Conservation (phyloP, 23 red algal species). For the Gracilaria domingensis region DNA sequence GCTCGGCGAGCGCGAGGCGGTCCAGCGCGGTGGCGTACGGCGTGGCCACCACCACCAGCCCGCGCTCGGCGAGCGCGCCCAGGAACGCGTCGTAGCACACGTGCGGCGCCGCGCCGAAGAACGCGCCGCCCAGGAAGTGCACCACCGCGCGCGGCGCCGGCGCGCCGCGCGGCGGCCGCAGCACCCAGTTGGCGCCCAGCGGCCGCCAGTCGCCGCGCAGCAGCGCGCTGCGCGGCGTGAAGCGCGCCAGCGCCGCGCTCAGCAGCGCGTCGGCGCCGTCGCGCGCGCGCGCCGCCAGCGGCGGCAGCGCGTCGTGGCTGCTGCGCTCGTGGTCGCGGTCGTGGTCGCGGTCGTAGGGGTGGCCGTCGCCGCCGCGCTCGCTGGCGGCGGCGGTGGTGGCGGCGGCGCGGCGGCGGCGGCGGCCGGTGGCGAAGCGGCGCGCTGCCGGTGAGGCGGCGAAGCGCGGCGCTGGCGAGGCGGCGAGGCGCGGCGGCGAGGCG, state of each 20-base stretch:
- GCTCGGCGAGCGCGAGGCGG: slow-evolving; percentile 50
- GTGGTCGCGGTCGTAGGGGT: not conserved
- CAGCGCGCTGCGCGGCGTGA: not conserved
- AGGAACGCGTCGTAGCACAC: slow-evolving; percentile 72
- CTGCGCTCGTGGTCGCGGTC: not conserved
- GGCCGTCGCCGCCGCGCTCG: not conserved
- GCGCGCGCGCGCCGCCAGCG: not conserved
- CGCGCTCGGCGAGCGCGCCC: slow-evolving; percentile 43
- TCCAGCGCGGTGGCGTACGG: slow-evolving; percentile 76
- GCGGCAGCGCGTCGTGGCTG: not conserved
- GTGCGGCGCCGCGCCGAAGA: slow-evolving; percentile 80
- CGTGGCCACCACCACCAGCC: slow-evolving; percentile 85
- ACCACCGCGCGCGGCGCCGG: slow-evolving; percentile 45
- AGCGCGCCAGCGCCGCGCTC: slow-evolving; percentile 15
- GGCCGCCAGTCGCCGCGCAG: slow-evolving; percentile 5
- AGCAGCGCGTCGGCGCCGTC: not conserved
- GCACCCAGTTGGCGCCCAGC: slow-evolving; percentile 37
- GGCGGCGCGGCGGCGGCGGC: not conserved
- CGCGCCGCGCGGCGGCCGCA: slow-evolving; percentile 14
- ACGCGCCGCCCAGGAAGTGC: slow-evolving; percentile 96
- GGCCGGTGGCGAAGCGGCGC: not conserved
- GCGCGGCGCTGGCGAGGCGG: not conserved
- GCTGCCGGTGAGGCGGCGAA: not conserved
- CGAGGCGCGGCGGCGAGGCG: not conserved
- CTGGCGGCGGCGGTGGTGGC: not conserved